Conservation (phyloP, 2,329 filamentous ascomycete genomes). For the Fusarium pininemorale region DNA sequence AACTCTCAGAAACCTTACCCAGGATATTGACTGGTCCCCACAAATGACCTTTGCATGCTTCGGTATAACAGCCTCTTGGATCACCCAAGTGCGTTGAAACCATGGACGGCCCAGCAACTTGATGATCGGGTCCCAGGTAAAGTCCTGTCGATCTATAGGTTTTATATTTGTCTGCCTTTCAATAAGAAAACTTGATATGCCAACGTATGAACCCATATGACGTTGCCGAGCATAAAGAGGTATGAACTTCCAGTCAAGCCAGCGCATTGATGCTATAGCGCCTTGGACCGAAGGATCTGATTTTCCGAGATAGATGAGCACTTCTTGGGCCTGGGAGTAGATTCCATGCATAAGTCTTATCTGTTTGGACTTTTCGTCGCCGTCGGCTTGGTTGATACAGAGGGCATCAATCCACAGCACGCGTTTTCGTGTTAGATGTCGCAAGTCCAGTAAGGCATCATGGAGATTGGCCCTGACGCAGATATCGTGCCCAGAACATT, state of each 20-base stretch:
- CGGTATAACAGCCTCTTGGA: not conserved
- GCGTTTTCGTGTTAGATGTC: fast-evolving
- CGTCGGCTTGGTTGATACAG: fast-evolving
- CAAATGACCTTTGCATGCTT: not conserved
- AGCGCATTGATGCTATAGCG: fast-evolving
- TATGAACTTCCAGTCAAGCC: not conserved
- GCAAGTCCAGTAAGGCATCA: not conserved
- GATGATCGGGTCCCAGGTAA: fast-evolving
- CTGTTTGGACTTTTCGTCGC: not conserved
- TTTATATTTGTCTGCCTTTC: fast-evolving
- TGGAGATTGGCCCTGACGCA: fast-evolving
- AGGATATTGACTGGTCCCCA: fast-evolving
- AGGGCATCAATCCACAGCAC: not conserved
- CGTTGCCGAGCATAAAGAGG: not conserved
- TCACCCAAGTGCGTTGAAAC: not conserved
- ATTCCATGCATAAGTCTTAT: not conserved
- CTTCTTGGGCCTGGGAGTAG: not conserved
- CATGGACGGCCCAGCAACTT: not conserved
- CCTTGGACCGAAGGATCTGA: fast-evolving
- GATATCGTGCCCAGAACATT: fast-evolving
- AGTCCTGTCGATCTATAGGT: fast-evolving
- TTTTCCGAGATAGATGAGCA: not conserved
- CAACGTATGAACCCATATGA: fast-evolving
- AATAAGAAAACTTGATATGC: fast-evolving
- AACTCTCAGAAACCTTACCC: fast-evolving